A percentile compares a stretch with the other conserved stretches of the same genome.
phyloP scores from a whole-genome alignment of 176 grass and related monocot species.

The Oryza meridionalis region DNA sequence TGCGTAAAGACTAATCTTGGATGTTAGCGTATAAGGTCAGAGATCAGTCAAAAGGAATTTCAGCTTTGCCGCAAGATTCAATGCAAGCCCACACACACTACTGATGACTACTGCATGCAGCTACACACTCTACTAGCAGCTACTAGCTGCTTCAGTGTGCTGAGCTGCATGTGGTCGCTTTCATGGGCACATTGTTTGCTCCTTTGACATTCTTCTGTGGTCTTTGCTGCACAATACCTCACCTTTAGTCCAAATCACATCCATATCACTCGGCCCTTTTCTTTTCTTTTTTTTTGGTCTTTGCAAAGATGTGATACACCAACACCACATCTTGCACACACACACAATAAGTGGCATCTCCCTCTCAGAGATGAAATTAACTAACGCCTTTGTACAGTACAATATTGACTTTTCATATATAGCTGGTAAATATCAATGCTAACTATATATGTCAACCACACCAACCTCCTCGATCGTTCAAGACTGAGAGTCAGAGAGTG shows the following conservation, averaged over 20 bases:
- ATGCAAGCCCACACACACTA: slow-evolving; percentile 24
- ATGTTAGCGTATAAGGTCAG: slow-evolving; percentile 45
- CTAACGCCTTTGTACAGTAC: not conserved
- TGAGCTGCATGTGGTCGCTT: slow-evolving; percentile 31
- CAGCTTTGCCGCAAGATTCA: slow-evolving; percentile 36
- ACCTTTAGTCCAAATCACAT: slow-evolving; percentile 49
- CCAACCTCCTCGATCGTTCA: not conserved
- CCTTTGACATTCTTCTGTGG: slow-evolving; percentile 52
- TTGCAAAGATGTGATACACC: not conserved
- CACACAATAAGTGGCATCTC: not conserved
- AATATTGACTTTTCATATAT: not conserved
- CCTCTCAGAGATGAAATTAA: not conserved
- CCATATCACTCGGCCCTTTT: slow-evolving; percentile 36
- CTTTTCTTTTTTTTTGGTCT: not conserved
- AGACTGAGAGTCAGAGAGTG: not conserved
- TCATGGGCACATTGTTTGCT: slow-evolving; percentile 27
- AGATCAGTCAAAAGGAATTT: slow-evolving; percentile 14
- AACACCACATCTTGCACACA: slow-evolving; percentile 26
- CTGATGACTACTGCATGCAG: not conserved
- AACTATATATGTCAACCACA: not conserved
- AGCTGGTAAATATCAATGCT: not conserved
- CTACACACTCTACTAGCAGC: not conserved
- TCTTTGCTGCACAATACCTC: slow-evolving; percentile 28
- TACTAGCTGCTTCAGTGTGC: not conserved
- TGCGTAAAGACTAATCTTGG: slow-evolving; percentile 56